Percentiles rank a stretch among this genome's conserved stretches.
These are phyloP conservation scores for Chaetomiaceae sp. DNA, from an alignment of 2,329 filamentous ascomycete genomes.

Conservation along the genomic window DNA sequence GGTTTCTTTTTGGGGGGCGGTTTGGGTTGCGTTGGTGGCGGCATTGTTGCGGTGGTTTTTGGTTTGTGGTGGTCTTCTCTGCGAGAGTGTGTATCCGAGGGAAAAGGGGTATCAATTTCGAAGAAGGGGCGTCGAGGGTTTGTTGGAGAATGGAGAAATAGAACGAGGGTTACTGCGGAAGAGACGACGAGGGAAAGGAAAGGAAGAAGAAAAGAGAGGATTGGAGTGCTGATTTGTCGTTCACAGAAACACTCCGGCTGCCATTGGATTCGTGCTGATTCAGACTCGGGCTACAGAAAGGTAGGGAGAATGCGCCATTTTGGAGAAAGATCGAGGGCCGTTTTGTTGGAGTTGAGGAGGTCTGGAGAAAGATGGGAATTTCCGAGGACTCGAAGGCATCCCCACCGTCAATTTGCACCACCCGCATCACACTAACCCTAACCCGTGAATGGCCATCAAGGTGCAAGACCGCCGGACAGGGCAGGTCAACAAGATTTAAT, in stretches of 20 bases:
- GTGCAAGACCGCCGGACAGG: background rate
- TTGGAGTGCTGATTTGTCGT: background rate
- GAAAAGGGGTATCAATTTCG: constrained; percentile 3
- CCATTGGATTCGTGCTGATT: constrained; percentile 13
- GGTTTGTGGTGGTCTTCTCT: background rate
- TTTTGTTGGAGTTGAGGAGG: background rate
- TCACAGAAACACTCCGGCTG: constrained; percentile 7
- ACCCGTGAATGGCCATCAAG: constrained; percentile 1
- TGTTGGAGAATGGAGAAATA: background rate
- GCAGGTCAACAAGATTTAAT: too few species aligned
- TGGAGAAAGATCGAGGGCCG: background rate
- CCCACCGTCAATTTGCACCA: constrained; percentile 1
- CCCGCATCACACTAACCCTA: constrained; percentile 11
- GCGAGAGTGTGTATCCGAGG: background rate
- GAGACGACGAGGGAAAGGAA: background rate
- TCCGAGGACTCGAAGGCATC: background rate
- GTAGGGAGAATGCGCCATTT: constrained; percentile 21
- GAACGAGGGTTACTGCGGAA: background rate
- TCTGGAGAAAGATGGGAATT: constrained; percentile 8
- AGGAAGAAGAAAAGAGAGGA: background rate
- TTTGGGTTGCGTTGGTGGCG: constrained; percentile 26
- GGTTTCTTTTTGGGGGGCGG: constrained; percentile 17
- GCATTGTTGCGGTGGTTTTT: constrained; percentile 12
- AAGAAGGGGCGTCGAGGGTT: background rate
- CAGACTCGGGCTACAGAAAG: background rate